Percentiles rank a stretch among this genome's conserved stretches.
Conservation (phyloP, 768 basidiomycete genomes). For the Austroboletus eburneus region DNA sequence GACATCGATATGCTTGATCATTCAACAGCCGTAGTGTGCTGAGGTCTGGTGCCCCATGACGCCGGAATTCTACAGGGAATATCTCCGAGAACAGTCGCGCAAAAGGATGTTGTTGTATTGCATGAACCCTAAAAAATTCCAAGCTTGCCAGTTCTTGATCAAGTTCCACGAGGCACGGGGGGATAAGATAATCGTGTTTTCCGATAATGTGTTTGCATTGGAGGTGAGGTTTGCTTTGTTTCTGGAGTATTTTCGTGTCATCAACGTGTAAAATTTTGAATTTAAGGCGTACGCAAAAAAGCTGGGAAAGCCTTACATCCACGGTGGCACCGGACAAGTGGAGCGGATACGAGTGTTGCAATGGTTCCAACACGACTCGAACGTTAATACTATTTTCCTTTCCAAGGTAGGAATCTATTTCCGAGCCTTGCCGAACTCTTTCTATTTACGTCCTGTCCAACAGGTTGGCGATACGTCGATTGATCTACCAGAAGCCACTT, state of each 20-base stretch:
- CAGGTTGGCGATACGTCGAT: constrained; percentile 98
- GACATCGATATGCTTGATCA: neutral
- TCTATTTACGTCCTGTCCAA: constrained; percentile 13
- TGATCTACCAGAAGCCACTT: constrained; percentile 97
- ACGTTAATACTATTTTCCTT: constrained; percentile 96
- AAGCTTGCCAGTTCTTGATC: constrained; percentile 98
- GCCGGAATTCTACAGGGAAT: constrained; percentile 98
- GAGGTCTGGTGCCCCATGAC: constrained; percentile 99
- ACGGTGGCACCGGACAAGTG: constrained; percentile 90
- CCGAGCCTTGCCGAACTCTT: constrained; percentile 7
- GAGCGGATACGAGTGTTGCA: constrained; percentile 95
- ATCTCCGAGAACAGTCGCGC: constrained; percentile 86
- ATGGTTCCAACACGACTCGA: constrained; percentile 92
- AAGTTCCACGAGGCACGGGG: constrained; percentile 97
- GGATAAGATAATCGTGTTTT: constrained; percentile 99
- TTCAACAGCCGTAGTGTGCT: constrained; percentile 63
- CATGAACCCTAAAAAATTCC: constrained; percentile 99
- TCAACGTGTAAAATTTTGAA: constrained; percentile 1
- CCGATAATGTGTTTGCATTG: constrained; percentile 95
- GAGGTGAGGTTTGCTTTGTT: constrained; percentile 55
- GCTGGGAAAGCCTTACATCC: constrained; percentile 90
- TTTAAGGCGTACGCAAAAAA: constrained; percentile 87
- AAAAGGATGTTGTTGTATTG: constrained; percentile 96
- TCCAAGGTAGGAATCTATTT: constrained; percentile 65
- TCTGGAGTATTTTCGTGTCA: neutral